A percentile compares a stretch with the other conserved stretches of the same genome.
Evolutionary conservation across 2,329 filamentous ascomycete species (phyloP).

Genomic region (Tolypocladium paradoxum): DNA sequence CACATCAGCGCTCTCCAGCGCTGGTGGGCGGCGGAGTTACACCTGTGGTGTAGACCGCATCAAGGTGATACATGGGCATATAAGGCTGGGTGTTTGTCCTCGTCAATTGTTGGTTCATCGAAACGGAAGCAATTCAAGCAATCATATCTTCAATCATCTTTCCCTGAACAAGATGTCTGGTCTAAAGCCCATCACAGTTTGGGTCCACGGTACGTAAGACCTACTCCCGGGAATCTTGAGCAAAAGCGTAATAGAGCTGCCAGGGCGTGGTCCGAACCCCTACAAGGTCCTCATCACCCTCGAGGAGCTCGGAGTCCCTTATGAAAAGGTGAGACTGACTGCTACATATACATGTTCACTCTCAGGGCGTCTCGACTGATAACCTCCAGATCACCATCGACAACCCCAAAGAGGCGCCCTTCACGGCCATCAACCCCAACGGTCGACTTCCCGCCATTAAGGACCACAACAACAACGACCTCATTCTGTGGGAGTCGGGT

Average conservation of each 20-base stretch:
- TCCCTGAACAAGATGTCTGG: neutral
- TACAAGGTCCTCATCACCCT: constrained; percentile 22
- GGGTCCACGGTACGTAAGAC: constrained; percentile 4
- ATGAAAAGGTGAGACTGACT: constrained; percentile 13
- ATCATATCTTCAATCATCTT: neutral
- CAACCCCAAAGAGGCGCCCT: constrained; percentile 15
- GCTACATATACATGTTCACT: neutral
- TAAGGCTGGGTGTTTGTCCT: neutral
- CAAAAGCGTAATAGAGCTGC: neutral
- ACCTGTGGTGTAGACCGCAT: no score
- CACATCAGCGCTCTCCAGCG: neutral
- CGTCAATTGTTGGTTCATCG: neutral
- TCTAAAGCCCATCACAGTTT: constrained; percentile 10
- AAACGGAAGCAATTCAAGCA: neutral
- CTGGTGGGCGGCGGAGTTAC: neutral
- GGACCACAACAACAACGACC: constrained; percentile 22
- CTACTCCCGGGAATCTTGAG: no score
- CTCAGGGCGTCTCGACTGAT: neutral
- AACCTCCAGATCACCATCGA: constrained; percentile 6
- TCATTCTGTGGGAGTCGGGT: constrained; percentile 14
- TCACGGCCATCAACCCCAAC: constrained; percentile 21
- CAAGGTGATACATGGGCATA: no score
- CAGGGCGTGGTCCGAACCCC: constrained; percentile 18
- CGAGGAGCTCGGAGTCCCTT: constrained; percentile 25
- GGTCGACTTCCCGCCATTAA: constrained; percentile 21